Evolutionary conservation across 2,329 filamentous ascomycete species (phyloP).

Genomic region (Ophiostoma pallidulum): DNA sequence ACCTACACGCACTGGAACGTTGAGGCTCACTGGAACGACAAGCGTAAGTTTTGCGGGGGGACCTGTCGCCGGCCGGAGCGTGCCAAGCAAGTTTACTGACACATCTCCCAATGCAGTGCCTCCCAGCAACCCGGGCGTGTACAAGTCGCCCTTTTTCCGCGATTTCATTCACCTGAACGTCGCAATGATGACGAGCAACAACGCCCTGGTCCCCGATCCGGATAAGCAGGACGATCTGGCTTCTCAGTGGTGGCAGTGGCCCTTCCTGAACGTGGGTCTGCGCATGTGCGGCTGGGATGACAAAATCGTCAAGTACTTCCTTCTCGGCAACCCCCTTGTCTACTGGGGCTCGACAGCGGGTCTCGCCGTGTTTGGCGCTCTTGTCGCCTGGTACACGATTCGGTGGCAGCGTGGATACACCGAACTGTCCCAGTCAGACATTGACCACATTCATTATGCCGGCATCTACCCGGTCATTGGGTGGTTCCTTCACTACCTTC

Average conservation of each 20-base stretch:
- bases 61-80: neutral
- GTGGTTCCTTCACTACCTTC: conserved; percentile 94
- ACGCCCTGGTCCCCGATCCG: conserved; percentile 90
- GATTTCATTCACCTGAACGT: conserved; percentile 98
- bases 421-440: conserved; percentile 68
- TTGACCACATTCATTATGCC: conserved; percentile 91
- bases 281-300: conserved; percentile 99
- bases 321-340: conserved; percentile 89
- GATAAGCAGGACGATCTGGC: conserved; percentile 98
- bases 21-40: conserved; percentile 89
- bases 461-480: conserved; percentile 85
- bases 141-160: conserved; percentile 94
- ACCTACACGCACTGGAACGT: conserved; percentile 99
- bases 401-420: conserved; percentile 93
- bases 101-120: conserved; percentile 56
- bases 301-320: conserved; percentile 91
- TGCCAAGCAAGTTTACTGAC: neutral
- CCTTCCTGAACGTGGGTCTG: conserved; percentile 85
- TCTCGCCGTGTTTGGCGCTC: conserved; percentile 60
- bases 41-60: conserved; percentile 45
- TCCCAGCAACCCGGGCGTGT: conserved; percentile 76
- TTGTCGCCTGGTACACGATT: conserved; percentile 76
- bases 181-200: conserved; percentile 99
- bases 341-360: conserved; percentile 90
- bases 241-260: conserved; percentile 98